phyloP scores from a whole-genome alignment of 768 basidiomycete genomes.

The Clitopilus passeckerianus region DNA sequence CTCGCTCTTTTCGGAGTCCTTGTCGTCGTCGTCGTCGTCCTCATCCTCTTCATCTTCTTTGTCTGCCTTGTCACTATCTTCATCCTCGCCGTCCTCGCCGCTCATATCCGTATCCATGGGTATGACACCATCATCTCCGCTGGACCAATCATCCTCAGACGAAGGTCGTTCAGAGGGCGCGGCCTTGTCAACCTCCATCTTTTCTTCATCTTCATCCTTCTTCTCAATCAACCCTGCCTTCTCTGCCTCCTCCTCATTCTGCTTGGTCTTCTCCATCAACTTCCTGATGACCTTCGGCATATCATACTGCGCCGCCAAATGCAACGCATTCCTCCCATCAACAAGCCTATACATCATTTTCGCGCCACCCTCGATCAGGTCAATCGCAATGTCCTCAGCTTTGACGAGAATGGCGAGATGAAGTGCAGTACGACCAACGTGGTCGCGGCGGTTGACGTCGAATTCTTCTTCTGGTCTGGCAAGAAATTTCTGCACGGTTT shows the following conservation, averaged over 20 bases:
- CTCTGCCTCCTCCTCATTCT: conserved; percentile 26
- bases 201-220: conserved; percentile 18
- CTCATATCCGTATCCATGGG: conserved; percentile 12
- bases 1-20: conserved; percentile 1
- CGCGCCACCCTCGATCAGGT: conserved; percentile 51
- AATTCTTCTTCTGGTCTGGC: background rate
- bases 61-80: conserved; percentile 16
- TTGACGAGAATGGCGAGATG: conserved; percentile 50
- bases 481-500: conserved; percentile 32
- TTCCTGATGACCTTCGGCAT: conserved; percentile 37
- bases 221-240: conserved; percentile 9
- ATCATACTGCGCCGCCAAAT: conserved; percentile 51
- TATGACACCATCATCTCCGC: conserved; percentile 31
- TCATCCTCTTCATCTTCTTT: conserved; percentile 10
- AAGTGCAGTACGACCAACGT: conserved; percentile 57
- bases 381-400: conserved; percentile 39
- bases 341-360: conserved; percentile 51
- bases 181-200: conserved; percentile 8
- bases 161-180: conserved; percentile 22
- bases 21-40: conserved; percentile 6
- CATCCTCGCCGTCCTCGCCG: conserved; percentile 23
- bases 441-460: conserved; percentile 51
- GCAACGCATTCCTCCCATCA: conserved; percentile 51
- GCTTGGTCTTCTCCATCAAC: conserved; percentile 43
- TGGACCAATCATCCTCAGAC: conserved; percentile 50